phyloP scores from a whole-genome alignment of 176 grass and related monocot genomes.

The Panicum miliaceum region DNA sequence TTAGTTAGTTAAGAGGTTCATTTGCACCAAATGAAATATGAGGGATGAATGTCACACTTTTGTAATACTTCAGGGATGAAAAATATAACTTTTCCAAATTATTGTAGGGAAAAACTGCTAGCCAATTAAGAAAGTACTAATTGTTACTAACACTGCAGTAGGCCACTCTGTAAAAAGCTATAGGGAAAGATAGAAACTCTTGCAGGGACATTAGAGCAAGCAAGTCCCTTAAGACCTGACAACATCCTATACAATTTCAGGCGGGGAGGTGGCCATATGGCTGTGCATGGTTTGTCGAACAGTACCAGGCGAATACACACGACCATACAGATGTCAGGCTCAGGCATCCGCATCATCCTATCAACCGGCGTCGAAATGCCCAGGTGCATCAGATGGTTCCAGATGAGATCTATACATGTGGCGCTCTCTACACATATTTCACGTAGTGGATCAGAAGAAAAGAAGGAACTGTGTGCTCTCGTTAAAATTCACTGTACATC shows the following conservation, averaged over 20 bases:
- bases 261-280: not conserved
- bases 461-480: not conserved
- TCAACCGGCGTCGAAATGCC: not conserved
- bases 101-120: too few species aligned
- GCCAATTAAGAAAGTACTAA: too few species aligned
- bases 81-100: too few species aligned
- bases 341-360: not conserved
- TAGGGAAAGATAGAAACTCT: too few species aligned
- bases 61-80: too few species aligned
- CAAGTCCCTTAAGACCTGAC: not conserved
- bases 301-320: not conserved
- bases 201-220: not conserved
- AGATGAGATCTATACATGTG: not conserved
- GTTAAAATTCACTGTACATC: not conserved
- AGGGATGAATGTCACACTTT: too few species aligned
- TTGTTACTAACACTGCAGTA: too few species aligned
- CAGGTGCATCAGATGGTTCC: constrained; percentile 6
- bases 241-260: not conserved
- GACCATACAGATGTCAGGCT: not conserved
- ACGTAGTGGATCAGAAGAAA: not conserved
- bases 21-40: too few species aligned
- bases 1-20: too few species aligned
- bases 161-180: too few species aligned
- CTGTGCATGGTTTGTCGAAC: not conserved
- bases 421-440: too few species aligned